Base-by-base conservation (phyloP, 345 rosid genomes). In the Heritiera littoralis region DNA sequence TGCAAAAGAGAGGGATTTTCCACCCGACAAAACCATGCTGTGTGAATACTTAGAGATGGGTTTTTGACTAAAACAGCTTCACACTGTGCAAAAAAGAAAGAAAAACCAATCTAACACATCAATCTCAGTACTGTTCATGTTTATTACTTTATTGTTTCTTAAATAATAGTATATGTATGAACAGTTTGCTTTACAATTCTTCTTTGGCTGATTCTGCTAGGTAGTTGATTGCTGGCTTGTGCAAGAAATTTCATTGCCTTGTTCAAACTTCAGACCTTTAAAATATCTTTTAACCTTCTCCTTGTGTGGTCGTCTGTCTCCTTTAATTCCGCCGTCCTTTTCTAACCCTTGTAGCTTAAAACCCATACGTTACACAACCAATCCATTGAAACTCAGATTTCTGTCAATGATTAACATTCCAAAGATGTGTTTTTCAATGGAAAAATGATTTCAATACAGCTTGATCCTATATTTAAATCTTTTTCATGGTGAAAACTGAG, bases 1-100 rank as follows among this genome's bases (percentile, higher is more conserved):
- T 51, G 82, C 80, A 32, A 78, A 64, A 75, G 85, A 68, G 82
- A 78, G 60, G 70, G 55, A 65, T 65, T 79, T 79, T 76, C 84
- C 79, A 82, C 84, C 92, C 89, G 95, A 92, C 97, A 91, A 35
- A 71, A 71, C 17, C 82, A 79, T 79, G 86, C 90, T 83, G 89
- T 84, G 81, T 79, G 77, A 76, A 83, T 82, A 48, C 79, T 70
- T 78, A 64, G 82, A 74, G 84, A 71, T 79, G 82, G 87, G 84
- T 43, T 85, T 88, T 92, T 84, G 86, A 88, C 89, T 41, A 58
- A 64, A 72, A 80, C 86, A 81, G 79, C 66, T 80, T 76, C 78
- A 68, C 38, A 80, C 45, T 56, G 78, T 79, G 8, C 14, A 59
- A 69, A 1, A 49, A 51, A 28, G 23, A 30, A 70, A 15, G 43